phyloP scores from a whole-genome alignment of 2,329 filamentous ascomycete species.

The Pyricularia grisea region DNA sequence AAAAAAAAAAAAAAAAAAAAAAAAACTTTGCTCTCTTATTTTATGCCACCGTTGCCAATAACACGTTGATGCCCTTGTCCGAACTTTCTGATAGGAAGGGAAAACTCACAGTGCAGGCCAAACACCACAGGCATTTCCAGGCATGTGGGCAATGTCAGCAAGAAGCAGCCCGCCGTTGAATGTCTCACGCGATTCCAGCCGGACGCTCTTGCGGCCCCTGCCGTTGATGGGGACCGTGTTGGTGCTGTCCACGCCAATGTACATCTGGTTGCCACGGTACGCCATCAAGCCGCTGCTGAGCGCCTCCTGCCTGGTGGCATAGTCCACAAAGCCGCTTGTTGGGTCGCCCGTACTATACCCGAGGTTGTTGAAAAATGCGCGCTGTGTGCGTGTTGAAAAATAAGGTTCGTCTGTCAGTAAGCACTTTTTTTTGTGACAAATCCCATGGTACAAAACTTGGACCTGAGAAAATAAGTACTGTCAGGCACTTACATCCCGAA shows the following conservation, averaged over 20 bases:
- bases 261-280: slow-evolving; percentile 21
- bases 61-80: neutral
- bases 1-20: neutral
- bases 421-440: too few relatives aligned
- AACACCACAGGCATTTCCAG: slow-evolving; percentile 33
- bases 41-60: too few relatives aligned
- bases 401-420: neutral
- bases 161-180: slow-evolving; percentile 38
- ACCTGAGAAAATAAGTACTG: neutral
- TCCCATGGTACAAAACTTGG: too few relatives aligned
- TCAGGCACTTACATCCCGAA: neutral
- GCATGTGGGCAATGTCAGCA: slow-evolving; percentile 39
- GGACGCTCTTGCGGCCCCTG: slow-evolving; percentile 30
- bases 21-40: neutral
- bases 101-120: slow-evolving; percentile 36
- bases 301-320: slow-evolving; percentile 26
- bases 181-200: slow-evolving; percentile 32
- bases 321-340: slow-evolving; percentile 18
- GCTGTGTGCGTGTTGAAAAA: neutral
- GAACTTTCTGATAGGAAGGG: neutral
- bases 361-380: neutral
- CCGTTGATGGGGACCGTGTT: slow-evolving; percentile 22
- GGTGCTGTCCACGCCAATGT: slow-evolving; percentile 33
- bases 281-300: slow-evolving; percentile 29
- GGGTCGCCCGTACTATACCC: slow-evolving; percentile 7